Evolutionary conservation across 2,329 filamentous ascomycete species (phyloP).

Genomic region (Penicillium palitans): DNA sequence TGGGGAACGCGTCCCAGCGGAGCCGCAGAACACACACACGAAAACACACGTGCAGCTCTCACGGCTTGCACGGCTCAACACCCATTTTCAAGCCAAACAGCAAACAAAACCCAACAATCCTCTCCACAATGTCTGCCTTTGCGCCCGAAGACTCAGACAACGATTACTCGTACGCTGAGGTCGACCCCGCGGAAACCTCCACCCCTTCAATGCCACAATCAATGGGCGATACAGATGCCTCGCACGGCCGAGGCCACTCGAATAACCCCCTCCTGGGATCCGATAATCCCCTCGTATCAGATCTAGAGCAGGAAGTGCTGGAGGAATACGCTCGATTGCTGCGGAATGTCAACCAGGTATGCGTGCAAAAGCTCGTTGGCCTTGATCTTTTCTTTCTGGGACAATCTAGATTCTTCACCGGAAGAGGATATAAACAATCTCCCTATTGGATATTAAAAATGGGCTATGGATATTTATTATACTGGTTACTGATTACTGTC

Average conservation of each 20-base stretch:
- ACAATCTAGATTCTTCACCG: background rate
- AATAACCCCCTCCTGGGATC: slow-evolving; percentile 41
- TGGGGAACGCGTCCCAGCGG: slow-evolving; percentile 7
- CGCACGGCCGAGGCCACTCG: slow-evolving; percentile 20
- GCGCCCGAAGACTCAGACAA: slow-evolving; percentile 22
- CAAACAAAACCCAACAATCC: background rate
- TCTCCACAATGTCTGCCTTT: slow-evolving; percentile 24
- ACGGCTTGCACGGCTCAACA: background rate
- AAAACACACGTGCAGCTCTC: background rate
- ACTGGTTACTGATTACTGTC: background rate
- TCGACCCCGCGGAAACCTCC: slow-evolving; percentile 19
- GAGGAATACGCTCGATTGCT: slow-evolving; percentile 89
- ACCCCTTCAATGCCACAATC: slow-evolving; percentile 21
- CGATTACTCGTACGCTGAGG: slow-evolving; percentile 22
- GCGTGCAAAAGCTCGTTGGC: background rate
- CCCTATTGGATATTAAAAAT: background rate
- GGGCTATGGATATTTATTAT: background rate
- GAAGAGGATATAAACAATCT: background rate
- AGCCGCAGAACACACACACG: slow-evolving; percentile 3
- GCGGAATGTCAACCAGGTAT: slow-evolving; percentile 86
- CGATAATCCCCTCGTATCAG: slow-evolving; percentile 56
- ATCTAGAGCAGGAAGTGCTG: slow-evolving; percentile 88
- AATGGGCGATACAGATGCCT: slow-evolving; percentile 18
- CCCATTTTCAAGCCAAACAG: background rate
- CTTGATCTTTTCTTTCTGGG: background rate